Evolutionary conservation across 2,329 filamentous ascomycete genomes (phyloP).

Genomic region (Cladosporium sp.): DNA sequence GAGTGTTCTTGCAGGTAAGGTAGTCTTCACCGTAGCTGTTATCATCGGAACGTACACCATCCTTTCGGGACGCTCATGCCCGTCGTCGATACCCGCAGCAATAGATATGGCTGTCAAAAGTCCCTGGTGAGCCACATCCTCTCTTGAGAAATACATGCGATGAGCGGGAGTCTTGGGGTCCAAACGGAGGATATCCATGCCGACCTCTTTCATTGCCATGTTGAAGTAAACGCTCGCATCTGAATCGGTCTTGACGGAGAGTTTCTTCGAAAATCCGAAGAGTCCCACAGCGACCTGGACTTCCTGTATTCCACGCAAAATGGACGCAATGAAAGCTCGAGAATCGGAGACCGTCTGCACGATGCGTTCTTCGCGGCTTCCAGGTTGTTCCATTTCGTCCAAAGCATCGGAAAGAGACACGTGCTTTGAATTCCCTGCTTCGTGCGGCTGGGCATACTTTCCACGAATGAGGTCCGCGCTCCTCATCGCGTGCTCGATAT

Average conservation of each 20-base stretch:
- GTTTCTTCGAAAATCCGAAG: conserved; percentile 78
- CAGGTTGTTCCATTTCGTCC: conserved; percentile 69
- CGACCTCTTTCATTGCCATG: conserved; percentile 93
- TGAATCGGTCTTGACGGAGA: conserved; percentile 66
- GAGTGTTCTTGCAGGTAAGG: conserved; percentile 89
- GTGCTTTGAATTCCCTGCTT: conserved; percentile 44
- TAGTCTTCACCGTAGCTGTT: conserved; percentile 91
- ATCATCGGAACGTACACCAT: conserved; percentile 96
- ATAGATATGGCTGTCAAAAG: conserved; percentile 89
- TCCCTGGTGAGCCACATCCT: conserved; percentile 93
- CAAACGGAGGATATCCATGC: conserved; percentile 85
- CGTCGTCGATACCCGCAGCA: conserved; percentile 86
- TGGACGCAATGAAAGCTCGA: conserved; percentile 86
- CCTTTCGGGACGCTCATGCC: conserved; percentile 79
- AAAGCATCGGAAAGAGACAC: conserved; percentile 71
- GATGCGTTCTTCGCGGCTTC: conserved; percentile 66
- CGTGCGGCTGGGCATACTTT: conserved; percentile 36
- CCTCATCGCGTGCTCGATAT: conserved; percentile 65
- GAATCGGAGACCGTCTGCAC: conserved; percentile 87
- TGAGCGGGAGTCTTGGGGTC: conserved; percentile 92
- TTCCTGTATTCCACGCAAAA: conserved; percentile 90
- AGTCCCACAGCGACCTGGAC: conserved; percentile 94
- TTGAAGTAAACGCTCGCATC: conserved; percentile 77
- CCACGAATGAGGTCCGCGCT: conserved; percentile 53
- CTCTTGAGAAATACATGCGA: conserved; percentile 94